Evolutionary conservation across 148 eudicot species (phyloP), one percentile per base, ranked within the genome.

Genomic region (Oxyria digyna): DNA sequence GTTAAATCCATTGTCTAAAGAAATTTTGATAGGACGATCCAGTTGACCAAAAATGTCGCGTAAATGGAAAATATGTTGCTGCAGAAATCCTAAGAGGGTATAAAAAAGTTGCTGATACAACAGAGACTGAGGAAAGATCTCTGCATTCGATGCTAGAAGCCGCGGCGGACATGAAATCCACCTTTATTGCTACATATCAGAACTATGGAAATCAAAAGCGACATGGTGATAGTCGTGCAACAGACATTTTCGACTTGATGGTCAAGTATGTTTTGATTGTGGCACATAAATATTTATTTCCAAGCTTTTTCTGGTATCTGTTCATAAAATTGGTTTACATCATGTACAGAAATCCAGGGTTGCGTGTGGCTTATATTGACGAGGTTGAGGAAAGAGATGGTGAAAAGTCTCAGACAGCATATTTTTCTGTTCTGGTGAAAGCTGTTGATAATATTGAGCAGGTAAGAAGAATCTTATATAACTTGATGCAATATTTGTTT

Each of bases 361-460:
- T 89, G 68, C 91, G 96, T 66, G 96, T 89, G 33, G 91, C 91
- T 70, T 86, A 84, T 77, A 85, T 89, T 73, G 96, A 89, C 75
- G 96, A 89, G 79, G 88, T 88, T 79, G 91, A 89, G 72, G 87
- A 86, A 76, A 76, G 81, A 54, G 82, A 80, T 57, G 81, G 78
- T 59, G 83, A 68, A 40, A 89, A 84, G 67, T 72, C 46, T 12
- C 87, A 89, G 66, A 86, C 86, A 79, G 89, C 82, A 31, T 89
- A 82, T 81, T 88, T 82, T 73, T 88, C 89, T 38, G 91, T 89
- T 21, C 62, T 89, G 83, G 85, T 86, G 62, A 89, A 86, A 81
- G 96, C 87, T 62, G 79, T 82, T 37, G 89, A 83, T 38, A 84
- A 86, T 81, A 83, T 84, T 59, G 91, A 89, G 65, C 96, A 89